Conservation (phyloP, 306 rosid species). For the Astragalus glycyphyllos region DNA sequence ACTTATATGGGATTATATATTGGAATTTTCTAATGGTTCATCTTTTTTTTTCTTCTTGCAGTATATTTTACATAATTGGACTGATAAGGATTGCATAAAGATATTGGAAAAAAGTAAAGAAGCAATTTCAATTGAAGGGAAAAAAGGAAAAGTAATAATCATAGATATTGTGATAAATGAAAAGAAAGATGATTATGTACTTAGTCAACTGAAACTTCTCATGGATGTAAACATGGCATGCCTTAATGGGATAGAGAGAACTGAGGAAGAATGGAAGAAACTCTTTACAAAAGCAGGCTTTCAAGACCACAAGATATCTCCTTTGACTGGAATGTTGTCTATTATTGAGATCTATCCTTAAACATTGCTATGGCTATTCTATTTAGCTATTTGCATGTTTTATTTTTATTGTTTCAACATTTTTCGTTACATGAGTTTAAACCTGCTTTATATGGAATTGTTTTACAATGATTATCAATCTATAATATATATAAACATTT, state of each 20-base stretch:
- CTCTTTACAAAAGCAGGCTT: conserved; percentile 55
- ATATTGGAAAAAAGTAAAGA: conserved; percentile 50
- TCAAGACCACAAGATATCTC: conserved; percentile 44
- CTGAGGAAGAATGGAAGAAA: conserved; percentile 51
- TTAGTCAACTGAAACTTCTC: conserved; percentile 40
- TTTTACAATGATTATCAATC: too few species aligned
- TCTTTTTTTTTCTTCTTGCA: not conserved
- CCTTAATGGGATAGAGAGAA: conserved; percentile 46
- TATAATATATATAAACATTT: too few species aligned
- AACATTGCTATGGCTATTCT: not conserved
- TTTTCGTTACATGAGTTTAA: too few species aligned
- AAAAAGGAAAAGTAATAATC: conserved; percentile 49
- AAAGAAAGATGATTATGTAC: conserved; percentile 29
- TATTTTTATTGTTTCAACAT: not conserved
- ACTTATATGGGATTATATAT: too few species aligned
- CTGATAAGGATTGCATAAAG: conserved; percentile 46
- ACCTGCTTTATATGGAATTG: too few species aligned
- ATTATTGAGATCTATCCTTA: conserved; percentile 59
- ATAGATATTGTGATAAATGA: conserved; percentile 53
- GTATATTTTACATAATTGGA: conserved; percentile 45
- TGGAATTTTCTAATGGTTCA: not conserved
- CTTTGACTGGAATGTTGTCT: conserved; percentile 48
- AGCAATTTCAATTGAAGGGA: conserved; percentile 39
- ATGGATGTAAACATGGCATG: conserved; percentile 49
- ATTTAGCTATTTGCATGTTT: not conserved